Evolutionary conservation across 2,329 filamentous ascomycete genomes (phyloP), one percentile per base, ranked within the genome.

Genomic region (Pyricularia sp.): DNA sequence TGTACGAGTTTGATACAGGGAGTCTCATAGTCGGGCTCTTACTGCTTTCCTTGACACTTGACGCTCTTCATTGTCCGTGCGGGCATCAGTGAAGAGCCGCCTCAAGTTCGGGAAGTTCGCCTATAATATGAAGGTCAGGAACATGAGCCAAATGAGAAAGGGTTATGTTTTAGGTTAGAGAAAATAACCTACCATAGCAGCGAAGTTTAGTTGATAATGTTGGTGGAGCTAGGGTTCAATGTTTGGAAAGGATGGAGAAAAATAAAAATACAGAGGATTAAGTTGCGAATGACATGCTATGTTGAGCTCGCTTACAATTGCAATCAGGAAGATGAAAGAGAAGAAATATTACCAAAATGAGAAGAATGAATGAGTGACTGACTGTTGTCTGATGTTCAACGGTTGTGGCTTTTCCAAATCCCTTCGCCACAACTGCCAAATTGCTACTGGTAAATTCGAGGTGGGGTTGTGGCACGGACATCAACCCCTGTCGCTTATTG

Each of bases 21-120:
- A 35, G 65, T 65, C 65, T 55, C 31, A 24, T 9, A 10, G 7
- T 33, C 24, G 6, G 24, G 6, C 22, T 77, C 89, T 73, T 79
- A 97, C 94, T 64, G 94, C 94, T 76, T 88, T 96, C 69, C 94
- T 84, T 16, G 94, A 97, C 70, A 97, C 94, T 67, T 92, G 90
- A 75, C 94, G 90, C 76, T 97, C 94, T 75, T 99, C 94, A 65
- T 90, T 88, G 73, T 97, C 93, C 3, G 91, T 93, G 66, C 94
- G 85, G 35, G 93, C 90, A 78, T 97, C 93, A 64, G 97, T 93
- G 73, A 99, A 97, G 66, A 99, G 87, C 16, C 94, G 89, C 63
- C 94, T 88, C n/a, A 99, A 83, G 73, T 99, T 97, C 44, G 94
- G 94, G 64, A 97, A 85, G 74, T 87, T 93, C 53, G 89, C 89